Conservation (phyloP, 2,329 filamentous ascomycete genomes). For the Fusarium sp. region DNA sequence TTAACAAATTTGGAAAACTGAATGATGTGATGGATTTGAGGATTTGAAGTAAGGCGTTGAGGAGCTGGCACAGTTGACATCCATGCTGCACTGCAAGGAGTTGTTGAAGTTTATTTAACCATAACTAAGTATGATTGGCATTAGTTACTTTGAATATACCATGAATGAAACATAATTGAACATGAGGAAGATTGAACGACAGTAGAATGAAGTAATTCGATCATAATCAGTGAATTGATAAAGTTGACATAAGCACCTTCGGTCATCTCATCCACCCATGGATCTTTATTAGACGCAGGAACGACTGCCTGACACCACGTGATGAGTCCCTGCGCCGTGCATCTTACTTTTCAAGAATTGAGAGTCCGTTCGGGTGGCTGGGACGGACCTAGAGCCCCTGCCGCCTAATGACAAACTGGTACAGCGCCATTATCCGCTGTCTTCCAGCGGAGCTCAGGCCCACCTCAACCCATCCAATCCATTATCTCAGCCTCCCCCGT, state of each 20-base stretch:
- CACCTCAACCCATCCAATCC: slow-evolving; percentile 44
- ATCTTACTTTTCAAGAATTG: neutral
- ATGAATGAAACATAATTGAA: slow-evolving; percentile 15
- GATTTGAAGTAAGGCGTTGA: neutral
- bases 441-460: slow-evolving; percentile 29
- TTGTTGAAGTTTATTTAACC: slow-evolving; percentile 6
- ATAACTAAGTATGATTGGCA: slow-evolving; percentile 2
- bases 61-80: neutral
- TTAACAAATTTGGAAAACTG: slow-evolving; percentile 21
- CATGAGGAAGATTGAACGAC: neutral
- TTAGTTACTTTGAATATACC: slow-evolving; percentile 3
- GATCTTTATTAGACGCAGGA: neutral
- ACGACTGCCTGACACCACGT: slow-evolving; percentile 26
- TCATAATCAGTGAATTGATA: neutral
- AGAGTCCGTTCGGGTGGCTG: slow-evolving; percentile 16
- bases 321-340: slow-evolving; percentile 13
- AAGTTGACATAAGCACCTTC: neutral
- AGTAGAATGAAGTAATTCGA: neutral
- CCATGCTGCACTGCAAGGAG: slow-evolving; percentile 17
- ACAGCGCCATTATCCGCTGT: slow-evolving; percentile 41
- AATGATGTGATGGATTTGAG: neutral
- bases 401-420: slow-evolving; percentile 36
- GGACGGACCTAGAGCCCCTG: slow-evolving; percentile 30
- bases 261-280: neutral
- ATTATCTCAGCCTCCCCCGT: slow-evolving; percentile 49